Evolutionary conservation across 106 monocot genomes (phyloP).

Genomic region (Dioscorea alata): DNA sequence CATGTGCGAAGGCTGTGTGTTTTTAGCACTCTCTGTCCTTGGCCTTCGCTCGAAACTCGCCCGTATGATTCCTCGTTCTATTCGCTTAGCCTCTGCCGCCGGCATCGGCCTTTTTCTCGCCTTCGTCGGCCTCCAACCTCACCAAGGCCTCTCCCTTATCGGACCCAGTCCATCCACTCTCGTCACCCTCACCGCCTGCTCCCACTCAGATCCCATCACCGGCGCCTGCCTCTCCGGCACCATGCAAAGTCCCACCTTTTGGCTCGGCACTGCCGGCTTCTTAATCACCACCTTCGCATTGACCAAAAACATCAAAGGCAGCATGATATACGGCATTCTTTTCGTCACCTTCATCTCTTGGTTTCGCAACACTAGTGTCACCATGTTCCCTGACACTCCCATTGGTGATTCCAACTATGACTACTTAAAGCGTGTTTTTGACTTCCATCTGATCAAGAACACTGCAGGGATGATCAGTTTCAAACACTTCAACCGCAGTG

Average conservation of each 20-base stretch:
- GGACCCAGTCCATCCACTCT: constrained; percentile 52
- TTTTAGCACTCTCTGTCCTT: constrained; percentile 41
- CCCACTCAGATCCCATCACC: constrained; percentile 15
- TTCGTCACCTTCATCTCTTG: constrained; percentile 67
- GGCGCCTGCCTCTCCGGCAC: constrained; percentile 30
- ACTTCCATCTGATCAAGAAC: constrained; percentile 42
- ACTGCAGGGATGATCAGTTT: constrained; percentile 43
- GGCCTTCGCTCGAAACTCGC: constrained; percentile 55
- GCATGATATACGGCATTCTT: constrained; percentile 63
- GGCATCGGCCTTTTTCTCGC: constrained; percentile 80
- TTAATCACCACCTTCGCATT: constrained; percentile 38
- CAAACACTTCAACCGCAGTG: constrained; percentile 17
- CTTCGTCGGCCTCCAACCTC: constrained; percentile 55
- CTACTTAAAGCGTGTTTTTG: constrained; percentile 53
- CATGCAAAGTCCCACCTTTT: constrained; percentile 63
- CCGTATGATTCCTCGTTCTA: constrained; percentile 41
- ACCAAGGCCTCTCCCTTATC: constrained; percentile 51
- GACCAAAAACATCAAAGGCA: constrained; percentile 30
- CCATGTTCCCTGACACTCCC: constrained; percentile 44
- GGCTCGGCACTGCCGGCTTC: constrained; percentile 66
- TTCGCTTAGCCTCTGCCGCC: constrained; percentile 56
- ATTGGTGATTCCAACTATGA: constrained; percentile 27
- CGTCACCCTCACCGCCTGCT: constrained; percentile 48
- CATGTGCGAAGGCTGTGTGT: constrained; percentile 51
- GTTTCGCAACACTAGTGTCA: constrained; percentile 45